Conservation (phyloP, 305 asterid species). For the Striga hermonthica region DNA sequence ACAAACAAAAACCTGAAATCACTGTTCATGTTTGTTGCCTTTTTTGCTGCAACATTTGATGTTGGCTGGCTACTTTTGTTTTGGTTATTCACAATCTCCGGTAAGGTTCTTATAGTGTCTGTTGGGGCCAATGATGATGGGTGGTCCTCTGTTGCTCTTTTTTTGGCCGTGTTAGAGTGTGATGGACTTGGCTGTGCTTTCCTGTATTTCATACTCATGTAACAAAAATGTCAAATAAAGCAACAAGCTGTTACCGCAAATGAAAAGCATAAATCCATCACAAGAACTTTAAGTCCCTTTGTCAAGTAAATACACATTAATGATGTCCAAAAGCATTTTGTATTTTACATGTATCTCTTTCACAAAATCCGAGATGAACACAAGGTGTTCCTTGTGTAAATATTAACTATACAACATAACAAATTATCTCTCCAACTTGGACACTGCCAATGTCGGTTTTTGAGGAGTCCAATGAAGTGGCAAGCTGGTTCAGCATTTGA, state of each 20-base stretch:
- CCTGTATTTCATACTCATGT: conserved; percentile 44
- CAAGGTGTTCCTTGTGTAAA: conserved; percentile 50
- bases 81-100: background rate
- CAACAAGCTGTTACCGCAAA: background rate
- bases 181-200: conserved; percentile 36
- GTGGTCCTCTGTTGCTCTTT: conserved; percentile 28
- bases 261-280: too few relatives aligned
- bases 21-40: conserved; percentile 90
- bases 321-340: conserved; percentile 18
- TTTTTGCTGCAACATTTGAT: conserved; percentile 34
- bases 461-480: conserved; percentile 44
- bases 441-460: conserved; percentile 36
- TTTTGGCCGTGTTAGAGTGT: conserved; percentile 32
- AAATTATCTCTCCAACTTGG: conserved; percentile 47
- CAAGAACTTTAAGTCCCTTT: too few relatives aligned
- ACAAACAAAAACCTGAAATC: conserved; percentile 97
- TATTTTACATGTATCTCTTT: conserved; percentile 65
- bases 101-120: conserved; percentile 6
- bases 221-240: conserved; percentile 5
- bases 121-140: conserved; percentile 47
- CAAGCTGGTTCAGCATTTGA: conserved; percentile 44
- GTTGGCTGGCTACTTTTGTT: background rate
- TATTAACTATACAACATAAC: background rate
- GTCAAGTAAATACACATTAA: conserved; percentile 4
- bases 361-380: conserved; percentile 52